phyloP scores from a whole-genome alignment of 2,329 filamentous ascomycete species.

The Calonectria henricotiae region DNA sequence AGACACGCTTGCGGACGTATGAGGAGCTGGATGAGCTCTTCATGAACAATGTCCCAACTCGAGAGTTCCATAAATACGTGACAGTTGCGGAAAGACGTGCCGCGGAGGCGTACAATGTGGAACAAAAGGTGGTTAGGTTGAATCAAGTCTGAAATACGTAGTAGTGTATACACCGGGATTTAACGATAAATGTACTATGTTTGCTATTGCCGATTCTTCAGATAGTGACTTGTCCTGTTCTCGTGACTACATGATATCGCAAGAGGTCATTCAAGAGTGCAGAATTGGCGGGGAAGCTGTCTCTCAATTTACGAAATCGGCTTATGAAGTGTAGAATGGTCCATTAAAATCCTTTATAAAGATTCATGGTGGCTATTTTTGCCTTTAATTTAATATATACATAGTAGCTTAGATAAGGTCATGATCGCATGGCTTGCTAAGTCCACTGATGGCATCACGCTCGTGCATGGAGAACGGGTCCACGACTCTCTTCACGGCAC shows the following conservation, averaged over 20 bases:
- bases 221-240: too few relatives aligned
- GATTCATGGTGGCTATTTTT: too few relatives aligned
- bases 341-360: neutral
- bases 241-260: too few relatives aligned
- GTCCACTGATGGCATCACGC: constrained; percentile 36
- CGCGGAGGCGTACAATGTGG: constrained; percentile 49
- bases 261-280: too few relatives aligned
- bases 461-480: constrained; percentile 46
- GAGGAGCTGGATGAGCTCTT: constrained; percentile 55
- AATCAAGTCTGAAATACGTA: neutral
- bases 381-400: neutral
- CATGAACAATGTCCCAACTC: constrained; percentile 47
- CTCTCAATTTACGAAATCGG: too few relatives aligned
- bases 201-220: too few relatives aligned
- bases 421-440: constrained; percentile 49
- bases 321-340: too few relatives aligned
- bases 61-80: constrained; percentile 47
- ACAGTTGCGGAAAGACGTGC: constrained; percentile 50
- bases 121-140: constrained; percentile 17
- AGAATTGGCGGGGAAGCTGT: too few relatives aligned
- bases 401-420: constrained; percentile 43
- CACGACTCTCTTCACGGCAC: constrained; percentile 40
- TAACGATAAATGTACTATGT: too few relatives aligned
- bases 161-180: too few relatives aligned
- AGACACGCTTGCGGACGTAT: constrained; percentile 58